Evolutionary conservation across 139 green algal genomes (phyloP), one percentile per base, ranked within the genome.

Genomic region (Tetradesmus obliquus): DNA sequence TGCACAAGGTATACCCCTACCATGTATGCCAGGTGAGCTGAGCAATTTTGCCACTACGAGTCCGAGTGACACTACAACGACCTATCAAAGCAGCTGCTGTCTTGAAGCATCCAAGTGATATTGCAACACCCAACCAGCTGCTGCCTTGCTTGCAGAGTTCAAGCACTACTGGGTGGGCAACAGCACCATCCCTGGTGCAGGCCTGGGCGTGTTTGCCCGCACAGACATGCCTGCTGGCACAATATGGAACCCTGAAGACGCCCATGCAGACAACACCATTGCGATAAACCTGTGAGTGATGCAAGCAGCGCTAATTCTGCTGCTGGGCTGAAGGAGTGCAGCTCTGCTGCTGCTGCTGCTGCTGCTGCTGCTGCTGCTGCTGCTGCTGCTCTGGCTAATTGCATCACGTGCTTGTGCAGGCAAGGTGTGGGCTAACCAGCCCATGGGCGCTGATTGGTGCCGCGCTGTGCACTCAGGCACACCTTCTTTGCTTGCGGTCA

Each of bases 161-260:
- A 87, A 87, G n/a, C 62, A 82, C 60, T 82, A 62, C 54, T 90
- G 58, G 20, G 60, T 90, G 13, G 85, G 51, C 19, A 76, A 76
- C 9, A 90, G 62, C 51, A 90, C 62, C 13, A 81, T 80, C 15
- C 85, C 84, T 60, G 84, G 84, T n/a, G 58, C 58, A 32, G 84
- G 84, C 12, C 9, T 88, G 57, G 84, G 84, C 5, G 57, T 60
- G 54, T 88, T 88, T 79, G 84, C 84, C 5, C 7, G n/a, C n/a
- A 53, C 9, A 24, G 13, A 88, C 60, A 1, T 88, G 10, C 84
- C 84, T 54, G 84, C 84, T 55, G 84, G 84, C 55, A 80, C 60
- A 3, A 9, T 76, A 1, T 88, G 84, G 84, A 88, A 76, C 60
- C 0, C 8, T 20, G 84, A 88, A 79, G 84, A 88, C 5, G 32